Conservation (phyloP, 805 yeast species). For the Ogataea zsoltii region DNA sequence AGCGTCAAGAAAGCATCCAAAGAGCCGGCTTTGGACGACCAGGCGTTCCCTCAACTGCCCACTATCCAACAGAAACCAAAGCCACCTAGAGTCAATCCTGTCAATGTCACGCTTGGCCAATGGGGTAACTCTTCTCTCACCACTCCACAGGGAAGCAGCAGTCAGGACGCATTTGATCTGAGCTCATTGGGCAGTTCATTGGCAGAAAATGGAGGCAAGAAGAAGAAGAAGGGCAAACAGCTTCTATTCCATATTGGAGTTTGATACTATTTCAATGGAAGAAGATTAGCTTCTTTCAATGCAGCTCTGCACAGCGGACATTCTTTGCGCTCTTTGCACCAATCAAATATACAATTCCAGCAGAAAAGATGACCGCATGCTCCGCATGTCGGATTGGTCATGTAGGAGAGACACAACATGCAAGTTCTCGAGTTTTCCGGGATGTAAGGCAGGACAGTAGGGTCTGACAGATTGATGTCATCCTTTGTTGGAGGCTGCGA, state of each 20-base stretch:
- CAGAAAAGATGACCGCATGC: constrained; percentile 93
- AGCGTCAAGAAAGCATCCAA: neutral
- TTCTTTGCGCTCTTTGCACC: constrained; percentile 86
- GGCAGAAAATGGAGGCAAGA: constrained; percentile 29
- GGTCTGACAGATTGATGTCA: constrained; percentile 57
- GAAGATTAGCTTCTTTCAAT: constrained; percentile 59
- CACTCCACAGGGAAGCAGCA: neutral
- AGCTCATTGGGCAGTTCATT: constrained; percentile 21
- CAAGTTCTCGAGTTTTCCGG: constrained; percentile 73
- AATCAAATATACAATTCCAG: constrained; percentile 86
- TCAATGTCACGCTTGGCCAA: constrained; percentile 28
- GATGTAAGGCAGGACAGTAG: constrained; percentile 59
- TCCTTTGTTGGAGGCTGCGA: constrained; percentile 9
- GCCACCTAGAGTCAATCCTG: constrained; percentile 63
- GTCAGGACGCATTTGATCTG: constrained; percentile 24
- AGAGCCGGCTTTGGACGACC: constrained; percentile 15
- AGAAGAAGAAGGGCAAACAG: constrained; percentile 54
- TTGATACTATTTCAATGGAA: constrained; percentile 50
- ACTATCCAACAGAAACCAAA: constrained; percentile 41
- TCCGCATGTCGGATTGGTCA: constrained; percentile 82
- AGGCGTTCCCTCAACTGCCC: constrained; percentile 39
- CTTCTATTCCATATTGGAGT: constrained; percentile 53
- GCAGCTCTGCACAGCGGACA: constrained; percentile 89
- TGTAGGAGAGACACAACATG: constrained; percentile 77
- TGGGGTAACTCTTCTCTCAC: constrained; percentile 32